Percentiles rank a stretch among this genome's conserved stretches.
Evolutionary conservation across 306 rosid genomes (phyloP).

Genomic region (Quercus suber): DNA sequence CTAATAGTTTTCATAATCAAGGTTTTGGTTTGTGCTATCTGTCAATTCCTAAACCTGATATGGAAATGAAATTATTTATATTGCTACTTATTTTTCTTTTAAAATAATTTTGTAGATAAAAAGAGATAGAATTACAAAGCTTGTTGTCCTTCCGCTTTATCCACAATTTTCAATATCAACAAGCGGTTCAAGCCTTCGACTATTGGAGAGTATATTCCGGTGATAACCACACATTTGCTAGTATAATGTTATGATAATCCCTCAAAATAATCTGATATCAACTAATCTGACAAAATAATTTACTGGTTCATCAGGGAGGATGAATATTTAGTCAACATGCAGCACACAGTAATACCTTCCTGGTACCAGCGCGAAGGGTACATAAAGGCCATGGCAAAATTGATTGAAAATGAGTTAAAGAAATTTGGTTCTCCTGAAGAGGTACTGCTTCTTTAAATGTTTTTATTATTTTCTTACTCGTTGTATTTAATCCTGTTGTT

Average conservation of each 20-base stretch:
- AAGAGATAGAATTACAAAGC: constrained; percentile 83
- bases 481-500: background rate
- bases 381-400: constrained; percentile 89
- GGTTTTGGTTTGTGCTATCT: background rate
- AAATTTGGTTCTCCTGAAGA: constrained; percentile 56
- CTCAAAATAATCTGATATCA: constrained; percentile 6
- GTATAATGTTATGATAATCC: constrained; percentile 6
- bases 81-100: constrained; percentile 21
- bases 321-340: constrained; percentile 96
- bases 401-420: constrained; percentile 79
- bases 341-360: constrained; percentile 95
- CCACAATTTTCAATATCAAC: constrained; percentile 99
- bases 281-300: constrained; percentile 16
- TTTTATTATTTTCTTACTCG: background rate
- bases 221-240: constrained; percentile 22
- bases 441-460: constrained; percentile 39
- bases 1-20: background rate
- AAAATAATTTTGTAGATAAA: constrained; percentile 60
- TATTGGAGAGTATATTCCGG: constrained; percentile 96
- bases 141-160: constrained; percentile 98
- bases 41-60: background rate
- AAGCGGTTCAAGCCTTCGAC: constrained; percentile 95
- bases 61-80: constrained; percentile 6
- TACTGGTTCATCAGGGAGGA: constrained; percentile 67
- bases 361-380: constrained; percentile 99